Percentiles rank a stretch among this genome's conserved stretches.
Evolutionary conservation across 2,329 filamentous ascomycete genomes (phyloP).

Genomic region (Cladosporium sp.): DNA sequence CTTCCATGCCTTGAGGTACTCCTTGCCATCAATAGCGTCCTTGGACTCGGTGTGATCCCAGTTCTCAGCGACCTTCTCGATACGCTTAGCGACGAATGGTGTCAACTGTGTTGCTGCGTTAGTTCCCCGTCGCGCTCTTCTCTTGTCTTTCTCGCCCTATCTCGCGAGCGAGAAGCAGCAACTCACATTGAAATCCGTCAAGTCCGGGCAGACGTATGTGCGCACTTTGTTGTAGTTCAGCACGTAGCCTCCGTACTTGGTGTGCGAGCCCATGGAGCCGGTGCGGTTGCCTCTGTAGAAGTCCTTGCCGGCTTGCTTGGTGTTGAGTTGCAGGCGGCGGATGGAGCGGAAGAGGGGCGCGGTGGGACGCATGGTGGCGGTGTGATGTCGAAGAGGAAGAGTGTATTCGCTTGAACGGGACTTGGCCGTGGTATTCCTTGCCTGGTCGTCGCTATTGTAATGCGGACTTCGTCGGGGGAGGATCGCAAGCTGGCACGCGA

Average conservation of each 20-base stretch:
- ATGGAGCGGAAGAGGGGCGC: constrained; percentile 63
- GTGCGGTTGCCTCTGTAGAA: constrained; percentile 97
- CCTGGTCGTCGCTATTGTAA: background rate
- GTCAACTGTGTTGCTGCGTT: constrained; percentile 73
- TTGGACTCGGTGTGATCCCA: constrained; percentile 38
- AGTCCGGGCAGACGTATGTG: constrained; percentile 76
- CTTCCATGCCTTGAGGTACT: constrained; percentile 33
- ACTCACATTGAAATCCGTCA: constrained; percentile 67
- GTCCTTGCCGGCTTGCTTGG: constrained; percentile 87
- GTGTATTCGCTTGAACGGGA: too few species aligned
- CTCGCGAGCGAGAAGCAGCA: background rate
- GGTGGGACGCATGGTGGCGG: constrained; percentile 54
- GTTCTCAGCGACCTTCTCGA: constrained; percentile 51
- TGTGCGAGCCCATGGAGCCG: constrained; percentile 81
- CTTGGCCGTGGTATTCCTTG: too few species aligned
- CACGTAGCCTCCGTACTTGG: constrained; percentile 75
- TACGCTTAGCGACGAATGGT: constrained; percentile 67
- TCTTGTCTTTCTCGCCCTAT: background rate
- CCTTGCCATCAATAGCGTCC: constrained; percentile 27
- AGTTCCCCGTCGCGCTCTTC: too few species aligned
- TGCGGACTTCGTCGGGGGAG: background rate
- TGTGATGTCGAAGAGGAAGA: too few species aligned
- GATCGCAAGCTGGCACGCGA: background rate
- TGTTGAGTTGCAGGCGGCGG: constrained; percentile 76
- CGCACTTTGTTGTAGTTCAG: constrained; percentile 86